phyloP scores from a whole-genome alignment of 2,329 filamentous ascomycete genomes.

The Ophioceras dolichostomum region DNA sequence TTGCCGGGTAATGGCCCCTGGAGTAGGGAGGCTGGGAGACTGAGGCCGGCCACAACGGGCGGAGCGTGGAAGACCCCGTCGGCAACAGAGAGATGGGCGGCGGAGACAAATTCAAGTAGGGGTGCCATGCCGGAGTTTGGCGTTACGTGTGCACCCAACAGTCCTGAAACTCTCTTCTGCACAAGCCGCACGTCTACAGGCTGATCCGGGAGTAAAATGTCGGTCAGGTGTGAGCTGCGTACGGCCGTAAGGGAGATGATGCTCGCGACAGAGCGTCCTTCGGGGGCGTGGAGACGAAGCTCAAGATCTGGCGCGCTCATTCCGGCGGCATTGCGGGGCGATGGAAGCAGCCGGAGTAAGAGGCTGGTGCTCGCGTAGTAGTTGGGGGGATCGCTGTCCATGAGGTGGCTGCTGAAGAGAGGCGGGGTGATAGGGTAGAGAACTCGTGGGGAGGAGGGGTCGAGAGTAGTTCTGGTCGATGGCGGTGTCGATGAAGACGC shows the following conservation, averaged over 20 bases:
- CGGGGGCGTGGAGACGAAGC: conserved; percentile 21
- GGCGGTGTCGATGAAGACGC: background rate
- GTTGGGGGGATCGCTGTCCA: conserved; percentile 15
- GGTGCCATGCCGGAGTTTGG: conserved; percentile 16
- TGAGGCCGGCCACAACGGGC: conserved; percentile 11
- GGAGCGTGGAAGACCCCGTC: conserved; percentile 36
- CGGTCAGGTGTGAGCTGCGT: conserved; percentile 20
- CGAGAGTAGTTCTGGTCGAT: too few species aligned
- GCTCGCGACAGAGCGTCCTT: too few species aligned
- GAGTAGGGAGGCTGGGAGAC: conserved; percentile 11
- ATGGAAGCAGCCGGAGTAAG: conserved; percentile 33
- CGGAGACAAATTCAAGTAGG: conserved; percentile 28
- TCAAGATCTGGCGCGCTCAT: conserved; percentile 19
- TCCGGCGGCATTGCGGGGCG: conserved; percentile 10
- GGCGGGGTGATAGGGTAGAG: conserved; percentile 35
- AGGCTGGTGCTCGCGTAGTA: conserved; percentile 18
- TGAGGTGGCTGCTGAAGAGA: conserved; percentile 28
- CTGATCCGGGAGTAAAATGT: conserved; percentile 32
- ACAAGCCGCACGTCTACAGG: conserved; percentile 35
- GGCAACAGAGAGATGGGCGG: conserved; percentile 32
- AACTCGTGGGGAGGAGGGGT: conserved; percentile 7
- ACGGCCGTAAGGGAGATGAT: conserved; percentile 25
- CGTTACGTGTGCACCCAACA: conserved; percentile 11
- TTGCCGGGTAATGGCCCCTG: background rate
- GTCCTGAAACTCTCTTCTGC: conserved; percentile 20